Conservation (phyloP, 495 filamentous ascomycete species). For the Penicillium psychrofluorescens region DNA sequence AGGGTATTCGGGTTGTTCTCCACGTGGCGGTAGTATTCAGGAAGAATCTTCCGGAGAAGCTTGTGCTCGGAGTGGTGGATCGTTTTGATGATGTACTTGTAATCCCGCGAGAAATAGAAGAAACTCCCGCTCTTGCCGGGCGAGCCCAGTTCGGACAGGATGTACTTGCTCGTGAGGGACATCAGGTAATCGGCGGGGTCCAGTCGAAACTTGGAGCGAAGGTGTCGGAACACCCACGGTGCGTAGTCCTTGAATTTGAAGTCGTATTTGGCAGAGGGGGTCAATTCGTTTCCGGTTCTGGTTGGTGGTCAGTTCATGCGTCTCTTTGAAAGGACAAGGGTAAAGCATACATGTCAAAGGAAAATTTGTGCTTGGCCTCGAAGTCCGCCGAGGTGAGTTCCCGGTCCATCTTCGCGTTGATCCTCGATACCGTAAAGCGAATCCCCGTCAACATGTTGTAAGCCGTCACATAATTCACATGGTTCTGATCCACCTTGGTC, state of each 20-base stretch:
- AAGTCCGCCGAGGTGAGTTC: slow-evolving; percentile 87
- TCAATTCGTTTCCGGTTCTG: slow-evolving; percentile 92
- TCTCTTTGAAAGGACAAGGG: background rate
- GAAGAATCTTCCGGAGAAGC: slow-evolving; percentile 83
- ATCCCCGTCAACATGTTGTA: slow-evolving; percentile 99
- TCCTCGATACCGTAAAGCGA: slow-evolving; percentile 90
- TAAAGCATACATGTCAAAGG: slow-evolving; percentile 80
- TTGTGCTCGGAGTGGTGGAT: slow-evolving; percentile 97
- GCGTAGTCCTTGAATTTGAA: slow-evolving; percentile 99
- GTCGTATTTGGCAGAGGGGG: slow-evolving; percentile 97
- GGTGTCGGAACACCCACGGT: slow-evolving; percentile 95
- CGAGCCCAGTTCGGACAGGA: slow-evolving; percentile 92
- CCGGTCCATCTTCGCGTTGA: slow-evolving; percentile 93
- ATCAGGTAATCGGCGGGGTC: slow-evolving; percentile 98
- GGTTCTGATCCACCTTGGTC: slow-evolving; percentile 94
- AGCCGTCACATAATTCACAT: slow-evolving; percentile 95
- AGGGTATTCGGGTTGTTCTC: slow-evolving; percentile 90
- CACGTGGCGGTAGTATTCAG: slow-evolving; percentile 91
- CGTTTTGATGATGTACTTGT: slow-evolving; percentile 99
- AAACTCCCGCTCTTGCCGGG: slow-evolving; percentile 98
- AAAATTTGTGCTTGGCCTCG: slow-evolving; percentile 88
- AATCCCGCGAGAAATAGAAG: slow-evolving; percentile 99
- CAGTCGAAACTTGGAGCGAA: slow-evolving; percentile 79
- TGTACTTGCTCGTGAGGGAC: slow-evolving; percentile 98
- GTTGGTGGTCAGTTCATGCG: slow-evolving; percentile 6